Evolutionary conservation across 306 rosid genomes (phyloP).

Genomic region (Acacia acuminata): DNA sequence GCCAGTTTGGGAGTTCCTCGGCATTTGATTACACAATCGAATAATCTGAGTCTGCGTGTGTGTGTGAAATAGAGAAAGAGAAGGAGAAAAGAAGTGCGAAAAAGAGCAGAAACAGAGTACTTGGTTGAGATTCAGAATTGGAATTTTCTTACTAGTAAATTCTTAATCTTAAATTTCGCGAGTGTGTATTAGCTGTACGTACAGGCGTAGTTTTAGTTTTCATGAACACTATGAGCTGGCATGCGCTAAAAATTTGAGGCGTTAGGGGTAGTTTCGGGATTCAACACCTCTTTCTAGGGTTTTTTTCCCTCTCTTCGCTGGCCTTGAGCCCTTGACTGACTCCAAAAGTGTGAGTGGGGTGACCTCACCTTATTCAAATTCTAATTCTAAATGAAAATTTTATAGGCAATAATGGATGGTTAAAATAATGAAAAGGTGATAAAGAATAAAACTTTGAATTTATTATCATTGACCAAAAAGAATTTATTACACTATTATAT

Average conservation of each 20-base stretch:
- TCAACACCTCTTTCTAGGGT: background rate
- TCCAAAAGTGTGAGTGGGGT: background rate
- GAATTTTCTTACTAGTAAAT: background rate
- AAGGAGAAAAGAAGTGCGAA: background rate
- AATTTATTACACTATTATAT: too few species aligned
- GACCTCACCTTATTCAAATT: background rate
- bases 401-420: background rate
- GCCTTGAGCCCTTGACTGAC: background rate
- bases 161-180: constrained; percentile 40
- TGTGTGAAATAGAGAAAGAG: background rate
- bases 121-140: constrained; percentile 34
- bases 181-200: constrained; percentile 72
- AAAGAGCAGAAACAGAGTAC: background rate
- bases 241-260: constrained; percentile 49
- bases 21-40: constrained; percentile 51
- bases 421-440: background rate
- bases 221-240: constrained; percentile 85
- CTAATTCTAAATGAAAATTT: background rate
- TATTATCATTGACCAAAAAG: background rate
- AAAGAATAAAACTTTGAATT: background rate
- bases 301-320: background rate
- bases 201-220: constrained; percentile 69
- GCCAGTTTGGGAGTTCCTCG: constrained; percentile 25
- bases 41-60: background rate
- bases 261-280: constrained; percentile 18